Evolutionary conservation across 208 protist genomes (phyloP), one percentile per base, ranked within the genome.

Genomic region (Vickermania ingenoplastis): DNA sequence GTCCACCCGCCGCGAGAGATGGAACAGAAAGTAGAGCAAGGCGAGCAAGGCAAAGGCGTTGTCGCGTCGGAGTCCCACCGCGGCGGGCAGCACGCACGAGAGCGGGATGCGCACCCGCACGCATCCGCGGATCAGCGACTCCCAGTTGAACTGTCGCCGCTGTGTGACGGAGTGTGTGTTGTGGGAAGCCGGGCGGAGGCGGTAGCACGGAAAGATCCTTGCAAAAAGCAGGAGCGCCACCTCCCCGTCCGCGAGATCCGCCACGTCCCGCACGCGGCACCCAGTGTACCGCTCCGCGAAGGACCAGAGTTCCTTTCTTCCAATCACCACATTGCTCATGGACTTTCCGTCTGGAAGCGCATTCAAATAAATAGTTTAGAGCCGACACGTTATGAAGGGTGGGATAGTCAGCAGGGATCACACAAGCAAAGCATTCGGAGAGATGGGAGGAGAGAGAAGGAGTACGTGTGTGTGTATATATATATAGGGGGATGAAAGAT

Each of bases 11-110:
- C 79, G 83, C n/a, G 75, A 75, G 24, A 92, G 59, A 57, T 92
- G 73, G 53, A 77, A 76, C 17, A 91, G 53, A 67, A 89, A 91
- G 62, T 86, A 91, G 48, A 93, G 90, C 25, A 93, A 70, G 3
- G 86, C 83, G 1, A 89, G 62, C 2, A 78, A 68, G 13, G 81
- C 83, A 60, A 91, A 93, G 14, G 78, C 86, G 2, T 69, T 70
- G 55, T 79, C 73, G 25, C 64, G 49, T 51, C 75, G 71, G 17
- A 27, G 25, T 31, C 26, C 41, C 41, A 89, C 69, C 29, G 70
- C 75, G 1, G 61, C 41, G 0, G 67, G 75, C 52, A 83, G 48
- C 0, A 93, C 68, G 17, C 90, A 72, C 0, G 31, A 24, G 0
- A 75, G 63, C 1, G 81, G 81, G 45, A 91, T 87, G 63, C 59